Conservation (phyloP, 2,329 filamentous ascomycete genomes). For the Magnaporthiopsis rhizophila region DNA sequence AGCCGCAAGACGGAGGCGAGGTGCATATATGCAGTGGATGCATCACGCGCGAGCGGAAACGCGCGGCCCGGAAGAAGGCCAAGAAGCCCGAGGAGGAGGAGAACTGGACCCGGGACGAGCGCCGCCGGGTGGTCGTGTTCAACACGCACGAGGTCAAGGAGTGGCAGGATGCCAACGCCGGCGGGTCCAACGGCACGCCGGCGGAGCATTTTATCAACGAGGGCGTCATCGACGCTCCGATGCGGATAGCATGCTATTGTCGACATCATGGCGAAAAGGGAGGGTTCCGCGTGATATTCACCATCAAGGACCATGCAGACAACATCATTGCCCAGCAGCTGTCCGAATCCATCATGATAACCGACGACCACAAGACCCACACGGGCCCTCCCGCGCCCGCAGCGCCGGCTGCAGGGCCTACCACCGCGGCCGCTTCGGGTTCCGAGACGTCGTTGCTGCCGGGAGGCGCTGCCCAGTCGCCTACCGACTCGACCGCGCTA, state of each 20-base stretch:
- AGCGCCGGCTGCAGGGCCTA: conserved; percentile 5
- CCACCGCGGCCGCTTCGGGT: conserved; percentile 5
- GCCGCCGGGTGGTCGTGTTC: conserved; percentile 78
- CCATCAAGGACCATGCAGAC: conserved; percentile 73
- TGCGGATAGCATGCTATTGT: conserved; percentile 97
- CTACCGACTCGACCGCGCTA: conserved; percentile 23
- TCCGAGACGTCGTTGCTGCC: conserved; percentile 5
- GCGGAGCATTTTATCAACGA: conserved; percentile 17
- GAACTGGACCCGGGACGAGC: conserved; percentile 73
- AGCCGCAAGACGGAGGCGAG: conserved; percentile 82
- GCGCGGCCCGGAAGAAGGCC: conserved; percentile 84
- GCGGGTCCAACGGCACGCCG: conserved; percentile 31
- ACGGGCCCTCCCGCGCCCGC: conserved; percentile 26
- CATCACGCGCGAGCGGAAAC: conserved; percentile 83
- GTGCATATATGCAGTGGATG: conserved; percentile 90
- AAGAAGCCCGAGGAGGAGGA: conserved; percentile 92
- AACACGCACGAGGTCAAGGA: conserved; percentile 84
- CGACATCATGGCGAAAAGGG: conserved; percentile 89
- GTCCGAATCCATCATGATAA: conserved; percentile 88
- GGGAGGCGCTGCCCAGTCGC: conserved; percentile 3
- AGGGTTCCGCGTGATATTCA: conserved; percentile 91
- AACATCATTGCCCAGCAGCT: conserved; percentile 76
- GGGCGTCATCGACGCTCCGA: conserved; percentile 62
- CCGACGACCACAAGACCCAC: conserved; percentile 93
- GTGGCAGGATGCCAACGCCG: conserved; percentile 52